Evolutionary conservation across 164 flowering plant species (phyloP).

Genomic region (Amborella trichopoda): DNA sequence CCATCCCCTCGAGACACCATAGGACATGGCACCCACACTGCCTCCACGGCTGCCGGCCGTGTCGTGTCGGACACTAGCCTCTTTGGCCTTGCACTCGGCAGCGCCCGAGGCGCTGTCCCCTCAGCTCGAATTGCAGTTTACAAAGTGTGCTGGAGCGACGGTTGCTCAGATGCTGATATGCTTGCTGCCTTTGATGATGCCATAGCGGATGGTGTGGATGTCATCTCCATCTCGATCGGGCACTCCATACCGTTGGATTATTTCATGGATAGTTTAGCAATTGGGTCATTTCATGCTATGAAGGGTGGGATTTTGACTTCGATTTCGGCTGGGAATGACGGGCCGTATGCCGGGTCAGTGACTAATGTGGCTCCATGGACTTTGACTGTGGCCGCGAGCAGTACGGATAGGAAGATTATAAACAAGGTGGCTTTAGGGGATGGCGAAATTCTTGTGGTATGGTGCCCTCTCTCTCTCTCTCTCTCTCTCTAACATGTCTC

Average conservation of each 20-base stretch:
- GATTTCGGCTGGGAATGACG: conserved; percentile 66
- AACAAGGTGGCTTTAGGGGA: conserved; percentile 44
- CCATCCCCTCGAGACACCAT: conserved; percentile 19
- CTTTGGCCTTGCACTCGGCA: conserved; percentile 54
- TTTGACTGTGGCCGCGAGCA: conserved; percentile 66
- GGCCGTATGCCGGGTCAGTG: conserved; percentile 27
- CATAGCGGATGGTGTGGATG: conserved; percentile 71
- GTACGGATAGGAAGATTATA: conserved; percentile 39
- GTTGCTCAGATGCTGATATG: conserved; percentile 56
- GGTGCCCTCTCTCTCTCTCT: too few relatives aligned
- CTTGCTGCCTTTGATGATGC: conserved; percentile 82
- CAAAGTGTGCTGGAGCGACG: conserved; percentile 68
- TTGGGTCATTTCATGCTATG: conserved; percentile 75
- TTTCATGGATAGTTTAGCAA: conserved; percentile 26
- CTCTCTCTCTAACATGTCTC: too few relatives aligned
- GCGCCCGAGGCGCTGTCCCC: conserved; percentile 70
- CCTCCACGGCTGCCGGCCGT: conserved; percentile 63
- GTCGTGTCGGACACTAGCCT: conserved; percentile 34
- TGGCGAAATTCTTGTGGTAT: too few relatives aligned
- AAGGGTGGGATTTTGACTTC: conserved; percentile 49
- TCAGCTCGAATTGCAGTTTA: conserved; percentile 62
- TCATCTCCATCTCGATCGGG: conserved; percentile 65
- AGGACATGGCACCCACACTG: conserved; percentile 85
- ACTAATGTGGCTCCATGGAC: conserved; percentile 69
- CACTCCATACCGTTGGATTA: conserved; percentile 13